Evolutionary conservation across 108 stramenopile species (phyloP), one percentile per base, ranked within the genome.

Genomic region (Cyclotella distinguenda): DNA sequence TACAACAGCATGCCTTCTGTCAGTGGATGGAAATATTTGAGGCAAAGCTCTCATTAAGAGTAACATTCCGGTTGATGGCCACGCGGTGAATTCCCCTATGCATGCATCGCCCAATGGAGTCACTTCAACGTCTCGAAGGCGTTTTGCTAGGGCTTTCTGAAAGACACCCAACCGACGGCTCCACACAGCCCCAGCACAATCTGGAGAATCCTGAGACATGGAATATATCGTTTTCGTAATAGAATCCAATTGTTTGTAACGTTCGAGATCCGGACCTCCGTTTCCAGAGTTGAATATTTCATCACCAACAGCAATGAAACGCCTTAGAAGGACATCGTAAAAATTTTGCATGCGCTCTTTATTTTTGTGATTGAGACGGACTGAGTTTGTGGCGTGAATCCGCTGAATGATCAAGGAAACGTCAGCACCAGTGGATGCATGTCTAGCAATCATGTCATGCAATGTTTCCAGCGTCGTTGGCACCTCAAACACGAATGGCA

Each of bases 291-390:
- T 53, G 42, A 74, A 80, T 33, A 90, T 86, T 10, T 90, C 89
- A 57, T 93, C 90, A 26, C 91, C 91, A n/a, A 95, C 87, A 3
- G 85, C 89, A 23, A 90, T 78, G 52, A 96, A 98, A 50, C 95
- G 79, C 31, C 91, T 83, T 39, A 96, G 64, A 42, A 97, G 84
- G 0, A 98, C 91, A 48, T 93, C 91, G 59, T 96, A 96, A 65
- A 94, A 96, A 53, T 96, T 95, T 68, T 95, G 94, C 94, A 98
- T 94, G 27, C 69, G 82, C 65, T 95, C 93, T 54, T 80, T 87
- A 68, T 97, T 95, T 43, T 86, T 67, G 40, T 89, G 85, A 70
- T 94, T 88, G 25, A 97, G 77, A 22, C 86, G 71, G 5, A 93
- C 87, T 8, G 87, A 93, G 68, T 95, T 91, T 10, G 82, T 70